Percentiles rank a stretch among this genome's conserved stretches.
phyloP scores from a whole-genome alignment of 1,284 basidiomycete species.

The Marasmius sp. region DNA sequence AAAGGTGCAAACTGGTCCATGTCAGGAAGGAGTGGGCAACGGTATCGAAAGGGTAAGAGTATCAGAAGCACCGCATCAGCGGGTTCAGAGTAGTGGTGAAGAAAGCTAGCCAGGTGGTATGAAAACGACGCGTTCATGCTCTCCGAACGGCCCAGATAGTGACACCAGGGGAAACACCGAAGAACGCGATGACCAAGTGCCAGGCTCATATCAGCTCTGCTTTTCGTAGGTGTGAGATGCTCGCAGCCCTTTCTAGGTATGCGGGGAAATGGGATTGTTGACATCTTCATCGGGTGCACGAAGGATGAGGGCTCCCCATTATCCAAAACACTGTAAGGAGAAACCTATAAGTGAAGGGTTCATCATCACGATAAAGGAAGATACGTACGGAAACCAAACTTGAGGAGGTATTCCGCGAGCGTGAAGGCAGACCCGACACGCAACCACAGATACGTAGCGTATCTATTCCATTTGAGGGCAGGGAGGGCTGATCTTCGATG shows the following conservation, averaged over 20 bases:
- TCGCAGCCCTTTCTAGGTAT: conserved; percentile 27
- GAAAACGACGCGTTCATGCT: not conserved
- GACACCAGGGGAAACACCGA: conserved; percentile 20
- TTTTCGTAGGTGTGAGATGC: conserved; percentile 29
- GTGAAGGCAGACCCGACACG: conserved; percentile 26
- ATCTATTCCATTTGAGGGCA: too few relatives aligned
- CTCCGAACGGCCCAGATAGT: conserved; percentile 20
- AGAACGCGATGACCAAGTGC: conserved; percentile 23
- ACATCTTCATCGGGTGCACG: conserved; percentile 18
- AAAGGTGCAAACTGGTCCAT: not conserved
- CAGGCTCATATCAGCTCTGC: conserved; percentile 36
- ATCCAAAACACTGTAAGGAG: conserved; percentile 34
- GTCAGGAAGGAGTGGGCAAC: not conserved
- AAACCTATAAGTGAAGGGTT: conserved; percentile 3
- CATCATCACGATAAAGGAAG: not conserved
- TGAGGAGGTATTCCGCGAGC: conserved; percentile 43
- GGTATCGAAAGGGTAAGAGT: not conserved
- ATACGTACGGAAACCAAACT: conserved; percentile 41
- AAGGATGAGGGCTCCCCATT: conserved; percentile 32
- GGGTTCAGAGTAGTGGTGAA: not conserved
- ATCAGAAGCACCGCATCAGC: not conserved
- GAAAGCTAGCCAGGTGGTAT: not conserved
- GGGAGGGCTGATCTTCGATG: too few relatives aligned
- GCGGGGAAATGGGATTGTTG: not conserved
- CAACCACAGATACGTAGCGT: too few relatives aligned